phyloP scores from a whole-genome alignment of 176 grass and related monocot species.

The barley (Hordeum vulgare) region DNA sequence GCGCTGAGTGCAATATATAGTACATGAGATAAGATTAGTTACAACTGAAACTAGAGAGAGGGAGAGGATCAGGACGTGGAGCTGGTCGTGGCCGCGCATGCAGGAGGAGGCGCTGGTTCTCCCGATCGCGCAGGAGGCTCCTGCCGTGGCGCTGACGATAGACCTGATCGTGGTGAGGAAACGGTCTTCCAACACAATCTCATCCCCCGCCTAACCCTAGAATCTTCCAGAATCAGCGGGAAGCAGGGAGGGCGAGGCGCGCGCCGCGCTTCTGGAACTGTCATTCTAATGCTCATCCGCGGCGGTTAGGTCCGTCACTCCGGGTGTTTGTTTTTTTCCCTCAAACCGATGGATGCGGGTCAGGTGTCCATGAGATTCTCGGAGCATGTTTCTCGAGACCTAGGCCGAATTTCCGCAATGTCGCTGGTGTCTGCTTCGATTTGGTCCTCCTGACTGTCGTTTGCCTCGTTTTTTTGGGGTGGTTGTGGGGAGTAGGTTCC shows the following conservation, averaged over 20 bases:
- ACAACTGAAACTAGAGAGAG: too few relatives aligned
- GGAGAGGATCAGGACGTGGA: too few relatives aligned
- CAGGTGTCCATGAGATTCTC: neutral
- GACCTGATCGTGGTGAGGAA: too few relatives aligned
- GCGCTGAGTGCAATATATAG: too few relatives aligned
- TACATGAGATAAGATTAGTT: too few relatives aligned
- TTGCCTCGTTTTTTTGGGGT: neutral
- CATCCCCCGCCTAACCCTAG: slow-evolving; percentile 23
- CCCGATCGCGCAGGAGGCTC: too few relatives aligned
- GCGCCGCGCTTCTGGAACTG: slow-evolving; percentile 22
- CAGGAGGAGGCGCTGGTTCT: too few relatives aligned
- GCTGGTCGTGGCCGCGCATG: too few relatives aligned
- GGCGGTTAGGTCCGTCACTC: slow-evolving; percentile 12
- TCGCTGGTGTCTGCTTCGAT: slow-evolving; percentile 6
- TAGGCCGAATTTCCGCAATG: slow-evolving; percentile 10
- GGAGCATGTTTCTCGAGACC: neutral
- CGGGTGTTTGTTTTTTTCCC: neutral
- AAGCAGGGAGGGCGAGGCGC: neutral
- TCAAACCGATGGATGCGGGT: neutral
- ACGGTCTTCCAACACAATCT: too few relatives aligned
- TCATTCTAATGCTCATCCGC: neutral
- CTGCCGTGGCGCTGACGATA: too few relatives aligned
- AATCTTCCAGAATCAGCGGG: slow-evolving; percentile 34
- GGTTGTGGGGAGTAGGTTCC: neutral
- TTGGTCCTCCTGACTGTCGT: neutral